phyloP scores from a whole-genome alignment of 345 rosid genomes.

The Dipteronia dyeriana region DNA sequence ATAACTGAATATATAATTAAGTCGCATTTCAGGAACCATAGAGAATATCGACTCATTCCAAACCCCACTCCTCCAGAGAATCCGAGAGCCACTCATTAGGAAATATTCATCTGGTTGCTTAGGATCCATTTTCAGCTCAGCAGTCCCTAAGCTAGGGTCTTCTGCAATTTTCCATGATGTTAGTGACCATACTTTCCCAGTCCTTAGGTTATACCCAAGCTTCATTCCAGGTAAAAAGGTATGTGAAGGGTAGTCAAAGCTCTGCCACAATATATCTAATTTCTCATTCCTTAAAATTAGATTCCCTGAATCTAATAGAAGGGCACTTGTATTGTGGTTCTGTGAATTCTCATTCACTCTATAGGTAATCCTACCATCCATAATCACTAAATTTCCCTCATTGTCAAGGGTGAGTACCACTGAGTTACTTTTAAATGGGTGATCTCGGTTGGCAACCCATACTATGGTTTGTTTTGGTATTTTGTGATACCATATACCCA shows the following conservation, averaged over 20 bases:
- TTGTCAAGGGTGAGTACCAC: background rate
- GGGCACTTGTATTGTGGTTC: constrained; percentile 2
- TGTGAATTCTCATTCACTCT: background rate
- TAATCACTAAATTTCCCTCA: background rate
- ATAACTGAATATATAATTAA: background rate
- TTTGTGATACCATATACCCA: background rate
- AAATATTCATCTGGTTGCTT: background rate
- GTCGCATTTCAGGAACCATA: background rate
- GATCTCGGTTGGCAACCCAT: constrained; percentile 5
- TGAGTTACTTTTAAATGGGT: background rate
- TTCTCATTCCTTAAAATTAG: constrained; percentile 27
- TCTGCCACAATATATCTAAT: constrained; percentile 21
- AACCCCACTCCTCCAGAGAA: constrained; percentile 8
- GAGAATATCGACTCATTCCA: background rate
- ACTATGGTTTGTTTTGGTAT: background rate
- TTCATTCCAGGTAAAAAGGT: constrained; percentile 24
- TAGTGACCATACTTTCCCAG: constrained; percentile 10
- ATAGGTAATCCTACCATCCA: constrained; percentile 1
- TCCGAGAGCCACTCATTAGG: background rate
- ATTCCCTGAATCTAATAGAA: constrained; percentile 29
- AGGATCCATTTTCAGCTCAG: constrained; percentile 4
- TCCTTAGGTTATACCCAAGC: constrained; percentile 13
- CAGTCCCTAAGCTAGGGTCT: constrained; percentile 22
- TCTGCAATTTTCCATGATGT: constrained; percentile 23
- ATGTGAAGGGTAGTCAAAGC: constrained; percentile 24